These are phyloP conservation scores for Panus rudis DNA, from an alignment of 768 basidiomycete genomes.

Conservation along the genomic window DNA sequence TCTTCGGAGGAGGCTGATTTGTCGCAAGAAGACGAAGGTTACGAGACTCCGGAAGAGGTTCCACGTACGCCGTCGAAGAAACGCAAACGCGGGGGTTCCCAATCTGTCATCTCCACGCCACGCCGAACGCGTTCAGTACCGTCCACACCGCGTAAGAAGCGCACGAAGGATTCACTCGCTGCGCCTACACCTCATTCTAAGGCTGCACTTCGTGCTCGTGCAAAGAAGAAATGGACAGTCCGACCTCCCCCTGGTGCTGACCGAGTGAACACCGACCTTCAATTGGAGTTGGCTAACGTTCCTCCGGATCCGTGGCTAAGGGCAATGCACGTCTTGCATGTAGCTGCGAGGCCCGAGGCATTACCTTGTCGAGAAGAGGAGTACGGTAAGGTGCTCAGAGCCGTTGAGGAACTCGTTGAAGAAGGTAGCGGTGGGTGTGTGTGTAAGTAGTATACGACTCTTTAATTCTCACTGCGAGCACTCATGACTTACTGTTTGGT, in stretches of 20 bases:
- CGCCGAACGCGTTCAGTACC: slow-evolving; percentile 10
- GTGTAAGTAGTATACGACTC: slow-evolving; percentile 47
- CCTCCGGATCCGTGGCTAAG: slow-evolving; percentile 77
- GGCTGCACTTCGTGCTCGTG: slow-evolving; percentile 48
- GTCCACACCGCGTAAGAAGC: slow-evolving; percentile 11
- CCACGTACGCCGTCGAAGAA: slow-evolving; percentile 51
- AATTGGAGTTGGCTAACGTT: slow-evolving; percentile 40
- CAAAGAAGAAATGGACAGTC: slow-evolving; percentile 28
- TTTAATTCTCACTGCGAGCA: not conserved
- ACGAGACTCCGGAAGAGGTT: not conserved
- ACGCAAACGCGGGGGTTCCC: slow-evolving; percentile 32
- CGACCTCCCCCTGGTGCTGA: slow-evolving; percentile 29
- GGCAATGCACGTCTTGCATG: slow-evolving; percentile 88
- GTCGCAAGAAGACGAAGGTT: not conserved
- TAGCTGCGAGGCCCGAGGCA: slow-evolving; percentile 84
- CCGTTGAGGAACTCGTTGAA: slow-evolving; percentile 80
- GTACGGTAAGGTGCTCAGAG: slow-evolving; percentile 65
- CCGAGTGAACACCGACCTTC: slow-evolving; percentile 19
- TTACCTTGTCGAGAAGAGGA: slow-evolving; percentile 88
- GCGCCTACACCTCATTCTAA: slow-evolving; percentile 76
- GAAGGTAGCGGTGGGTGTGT: slow-evolving; percentile 94
- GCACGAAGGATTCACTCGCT: slow-evolving; percentile 36
- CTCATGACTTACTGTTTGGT: not conserved
- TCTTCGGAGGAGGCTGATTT: too few species aligned
- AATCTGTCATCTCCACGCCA: slow-evolving; percentile 11